Percentiles rank a stretch among this genome's conserved stretches.
Conservation (phyloP, 768 basidiomycete species). For the Boletus pseudo-olivaceus region DNA sequence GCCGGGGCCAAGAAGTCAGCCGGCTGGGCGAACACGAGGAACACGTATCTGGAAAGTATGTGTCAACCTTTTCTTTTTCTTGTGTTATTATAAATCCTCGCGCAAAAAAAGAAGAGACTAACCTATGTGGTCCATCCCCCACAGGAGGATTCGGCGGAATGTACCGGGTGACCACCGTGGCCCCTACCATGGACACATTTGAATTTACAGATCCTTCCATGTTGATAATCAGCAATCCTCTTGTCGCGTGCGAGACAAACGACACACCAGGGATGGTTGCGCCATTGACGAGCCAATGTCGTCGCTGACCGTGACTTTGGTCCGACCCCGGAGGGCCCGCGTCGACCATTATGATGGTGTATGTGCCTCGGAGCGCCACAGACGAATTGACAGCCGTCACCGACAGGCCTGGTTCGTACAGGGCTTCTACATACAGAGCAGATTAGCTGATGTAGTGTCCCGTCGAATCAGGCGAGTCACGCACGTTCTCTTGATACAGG, state of each 20-base stretch:
- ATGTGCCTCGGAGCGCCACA: constrained; percentile 44
- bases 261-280: constrained; percentile 46
- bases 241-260: not conserved
- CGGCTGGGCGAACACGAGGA: constrained; percentile 65
- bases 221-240: not conserved
- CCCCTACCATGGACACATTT: constrained; percentile 42
- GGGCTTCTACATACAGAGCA: constrained; percentile 45
- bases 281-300: constrained; percentile 80
- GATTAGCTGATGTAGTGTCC: not conserved
- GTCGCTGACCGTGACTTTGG: constrained; percentile 54
- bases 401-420: constrained; percentile 49
- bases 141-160: constrained; percentile 66
- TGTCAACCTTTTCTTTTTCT: not conserved
- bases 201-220: constrained; percentile 23
- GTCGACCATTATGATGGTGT: constrained; percentile 74
- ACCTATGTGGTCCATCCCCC: constrained; percentile 76
- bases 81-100: not conserved
- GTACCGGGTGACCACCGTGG: constrained; percentile 56
- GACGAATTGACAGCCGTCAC: constrained; percentile 50
- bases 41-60: constrained; percentile 50
- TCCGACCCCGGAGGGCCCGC: constrained; percentile 64
- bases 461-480: constrained; percentile 22
- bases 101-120: constrained; percentile 5
- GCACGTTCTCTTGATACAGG: constrained; percentile 52
- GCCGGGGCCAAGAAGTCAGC: constrained; percentile 57